phyloP scores from a whole-genome alignment of 306 rosid genomes.

The Leucaena leucocephala region DNA sequence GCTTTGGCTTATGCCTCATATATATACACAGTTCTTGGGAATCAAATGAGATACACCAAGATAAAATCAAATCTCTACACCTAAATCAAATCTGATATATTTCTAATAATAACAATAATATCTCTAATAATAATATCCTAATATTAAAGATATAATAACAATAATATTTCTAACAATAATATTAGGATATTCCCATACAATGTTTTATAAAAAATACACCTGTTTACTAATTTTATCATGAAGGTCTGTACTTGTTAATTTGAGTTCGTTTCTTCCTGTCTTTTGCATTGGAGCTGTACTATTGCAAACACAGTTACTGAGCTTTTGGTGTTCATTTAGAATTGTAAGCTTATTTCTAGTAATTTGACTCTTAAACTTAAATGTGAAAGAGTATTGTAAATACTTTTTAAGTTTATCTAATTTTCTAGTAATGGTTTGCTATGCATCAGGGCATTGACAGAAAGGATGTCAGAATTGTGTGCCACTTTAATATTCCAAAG shows the following conservation, averaged over 20 bases:
- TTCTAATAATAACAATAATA: no score
- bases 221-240: conserved; percentile 10
- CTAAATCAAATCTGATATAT: no score
- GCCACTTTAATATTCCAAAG: conserved; percentile 95
- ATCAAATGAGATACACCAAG: no score
- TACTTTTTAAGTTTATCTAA: conserved; percentile 25
- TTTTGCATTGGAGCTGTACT: conserved; percentile 62
- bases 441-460: conserved; percentile 90
- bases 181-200: no score
- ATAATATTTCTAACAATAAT: no score
- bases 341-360: conserved; percentile 62
- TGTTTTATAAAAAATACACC: neutral
- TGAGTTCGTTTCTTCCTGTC: conserved; percentile 39
- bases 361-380: conserved; percentile 20
- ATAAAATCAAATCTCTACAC: no score
- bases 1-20: no score
- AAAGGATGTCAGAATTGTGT: conserved; percentile 94
- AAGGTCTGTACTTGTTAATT: conserved; percentile 16
- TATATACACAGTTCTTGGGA: no score
- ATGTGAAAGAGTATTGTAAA: conserved; percentile 21
- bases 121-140: no score
- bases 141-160: no score
- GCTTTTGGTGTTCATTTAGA: conserved; percentile 67
- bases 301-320: conserved; percentile 52
- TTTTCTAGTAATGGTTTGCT: conserved; percentile 38